phyloP scores from a whole-genome alignment of 2,329 filamentous ascomycete species.

The Nothomitra cinnamomea region DNA sequence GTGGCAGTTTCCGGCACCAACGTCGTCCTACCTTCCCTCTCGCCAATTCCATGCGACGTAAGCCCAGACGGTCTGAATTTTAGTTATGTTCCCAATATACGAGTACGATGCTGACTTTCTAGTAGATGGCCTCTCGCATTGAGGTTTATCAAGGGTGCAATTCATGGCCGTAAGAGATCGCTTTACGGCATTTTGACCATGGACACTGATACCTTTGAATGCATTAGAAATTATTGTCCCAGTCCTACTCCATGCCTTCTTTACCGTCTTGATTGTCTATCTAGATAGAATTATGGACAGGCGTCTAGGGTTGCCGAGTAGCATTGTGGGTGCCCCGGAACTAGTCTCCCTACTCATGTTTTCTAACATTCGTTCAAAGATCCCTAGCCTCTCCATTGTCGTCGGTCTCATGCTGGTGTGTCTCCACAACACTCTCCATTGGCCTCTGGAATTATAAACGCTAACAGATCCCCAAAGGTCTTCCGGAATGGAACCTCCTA shows the following conservation, averaged over 20 bases:
- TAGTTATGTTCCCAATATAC: not conserved
- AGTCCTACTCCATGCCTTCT: conserved; percentile 38
- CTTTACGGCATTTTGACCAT: not conserved
- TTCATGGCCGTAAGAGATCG: conserved; percentile 26
- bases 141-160: conserved; percentile 45
- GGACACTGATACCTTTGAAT: not conserved
- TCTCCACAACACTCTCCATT: not conserved
- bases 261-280: conserved; percentile 41
- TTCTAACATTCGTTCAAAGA: conserved; percentile 18
- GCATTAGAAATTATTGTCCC: conserved; percentile 33
- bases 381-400: conserved; percentile 46
- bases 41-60: conserved; percentile 2
- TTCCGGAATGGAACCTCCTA: conserved; percentile 49
- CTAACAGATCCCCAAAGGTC: conserved; percentile 22
- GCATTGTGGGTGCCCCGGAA: conserved; percentile 28
- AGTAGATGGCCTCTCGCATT: conserved; percentile 44
- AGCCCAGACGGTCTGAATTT: conserved; percentile 3
- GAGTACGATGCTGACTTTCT: not conserved
- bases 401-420: conserved; percentile 42
- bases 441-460: not conserved
- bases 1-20: not conserved
- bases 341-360: not conserved
- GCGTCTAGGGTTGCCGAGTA: conserved; percentile 37
- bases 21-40: conserved; percentile 4
- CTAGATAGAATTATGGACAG: conserved; percentile 33